phyloP scores from a whole-genome alignment of 78 protist genomes.

The slime mould (Dictyostelium discoideum) region dicty_2.7 NC_007088.5:5394001-5394500 shows the following conservation, averaged over 20 bases:
- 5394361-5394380: not conserved
- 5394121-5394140: not conserved
- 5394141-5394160: not conserved
- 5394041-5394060: not conserved
- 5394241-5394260: not conserved
- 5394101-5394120: not conserved
- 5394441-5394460: not conserved
- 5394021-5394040: not conserved
- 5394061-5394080: not conserved
- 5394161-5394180: not conserved
- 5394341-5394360: slow-evolving; percentile 11
- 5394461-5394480: not conserved
- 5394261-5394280: not conserved
- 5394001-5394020: not conserved
- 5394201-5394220: not conserved
- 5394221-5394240: not conserved
- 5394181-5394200: not conserved
- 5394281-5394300: not conserved
- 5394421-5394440: not conserved
- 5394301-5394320: not conserved
- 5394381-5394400: not conserved
- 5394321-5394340: not conserved
- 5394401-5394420: not conserved
- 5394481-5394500: not conserved
- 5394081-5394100: slow-evolving; percentile 22